Evolutionary conservation across 176 grass and related monocot species (phyloP).

Genomic region (Oryza officinalis): DNA sequence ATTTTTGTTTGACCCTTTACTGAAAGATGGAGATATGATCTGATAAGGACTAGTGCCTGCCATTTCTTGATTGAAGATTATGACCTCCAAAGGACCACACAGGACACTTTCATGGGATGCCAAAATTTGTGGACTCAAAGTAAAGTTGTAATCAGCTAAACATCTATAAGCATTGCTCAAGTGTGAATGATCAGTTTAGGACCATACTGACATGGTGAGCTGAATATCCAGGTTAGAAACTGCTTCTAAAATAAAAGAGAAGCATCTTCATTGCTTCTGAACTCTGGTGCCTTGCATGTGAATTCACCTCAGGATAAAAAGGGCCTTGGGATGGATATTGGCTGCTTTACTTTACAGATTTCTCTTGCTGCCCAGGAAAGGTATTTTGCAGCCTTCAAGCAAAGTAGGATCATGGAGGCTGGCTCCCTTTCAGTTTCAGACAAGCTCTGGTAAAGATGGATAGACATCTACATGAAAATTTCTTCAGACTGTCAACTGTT

Average conservation of each 20-base stretch:
- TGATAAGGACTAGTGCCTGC: constrained; percentile 18
- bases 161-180: too few species aligned
- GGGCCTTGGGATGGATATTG: neutral
- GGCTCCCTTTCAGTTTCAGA: neutral
- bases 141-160: neutral
- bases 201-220: neutral
- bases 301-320: constrained; percentile 18
- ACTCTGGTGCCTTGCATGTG: constrained; percentile 18
- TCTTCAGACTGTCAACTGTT: neutral
- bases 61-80: constrained; percentile 35
- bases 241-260: constrained; percentile 13
- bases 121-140: constrained; percentile 13
- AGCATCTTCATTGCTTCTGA: constrained; percentile 25
- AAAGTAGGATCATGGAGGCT: constrained; percentile 32
- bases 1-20: constrained; percentile 30
- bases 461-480: neutral
- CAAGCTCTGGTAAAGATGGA: neutral
- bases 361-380: constrained; percentile 57
- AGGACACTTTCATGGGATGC: constrained; percentile 24
- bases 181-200: neutral
- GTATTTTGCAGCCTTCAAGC: constrained; percentile 54
- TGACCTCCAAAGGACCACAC: constrained; percentile 40
- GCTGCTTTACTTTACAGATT: constrained; percentile 34
- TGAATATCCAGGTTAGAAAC: neutral
- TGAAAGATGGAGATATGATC: neutral